These are phyloP conservation scores for Rehmannia glutinosa DNA, from an alignment of 257 asterid species.

Conservation along the genomic window DNA sequence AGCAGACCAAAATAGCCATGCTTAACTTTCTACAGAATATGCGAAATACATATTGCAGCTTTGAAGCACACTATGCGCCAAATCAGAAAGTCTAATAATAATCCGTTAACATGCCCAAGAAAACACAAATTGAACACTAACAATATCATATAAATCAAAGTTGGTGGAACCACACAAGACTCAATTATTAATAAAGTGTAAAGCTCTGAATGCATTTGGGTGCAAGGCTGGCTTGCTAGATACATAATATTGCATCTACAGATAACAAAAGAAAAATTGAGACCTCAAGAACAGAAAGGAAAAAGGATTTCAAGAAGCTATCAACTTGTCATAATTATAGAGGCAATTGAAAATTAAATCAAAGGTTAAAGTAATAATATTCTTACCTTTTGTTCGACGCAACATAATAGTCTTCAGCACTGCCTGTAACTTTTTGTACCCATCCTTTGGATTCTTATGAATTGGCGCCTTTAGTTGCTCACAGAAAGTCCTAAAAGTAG, in stretches of 20 bases:
- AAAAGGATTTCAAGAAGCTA: neutral
- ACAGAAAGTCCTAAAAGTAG: constrained; percentile 57
- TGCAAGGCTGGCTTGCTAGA: no score
- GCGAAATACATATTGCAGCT: no score
- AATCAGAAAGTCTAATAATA: no score
- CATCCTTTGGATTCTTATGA: constrained; percentile 59
- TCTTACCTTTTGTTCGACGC: constrained; percentile 88
- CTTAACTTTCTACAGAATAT: no score
- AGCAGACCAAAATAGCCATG: no score
- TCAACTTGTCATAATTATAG: neutral
- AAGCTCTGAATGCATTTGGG: no score
- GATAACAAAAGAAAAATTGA: neutral
- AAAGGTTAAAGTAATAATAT: neutral
- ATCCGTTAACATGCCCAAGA: no score
- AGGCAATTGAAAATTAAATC: neutral
- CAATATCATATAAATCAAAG: no score
- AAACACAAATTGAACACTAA: no score
- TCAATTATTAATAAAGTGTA: no score
- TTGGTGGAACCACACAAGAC: no score
- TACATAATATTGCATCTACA: neutral
- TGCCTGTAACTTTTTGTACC: constrained; percentile 82
- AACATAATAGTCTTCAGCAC: constrained; percentile 92
- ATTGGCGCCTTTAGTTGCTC: constrained; percentile 71
- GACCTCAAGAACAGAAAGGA: neutral
- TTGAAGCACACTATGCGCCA: no score